Conservation (phyloP, 768 basidiomycete genomes). For the Leccinellum rugosiceps region DNA sequence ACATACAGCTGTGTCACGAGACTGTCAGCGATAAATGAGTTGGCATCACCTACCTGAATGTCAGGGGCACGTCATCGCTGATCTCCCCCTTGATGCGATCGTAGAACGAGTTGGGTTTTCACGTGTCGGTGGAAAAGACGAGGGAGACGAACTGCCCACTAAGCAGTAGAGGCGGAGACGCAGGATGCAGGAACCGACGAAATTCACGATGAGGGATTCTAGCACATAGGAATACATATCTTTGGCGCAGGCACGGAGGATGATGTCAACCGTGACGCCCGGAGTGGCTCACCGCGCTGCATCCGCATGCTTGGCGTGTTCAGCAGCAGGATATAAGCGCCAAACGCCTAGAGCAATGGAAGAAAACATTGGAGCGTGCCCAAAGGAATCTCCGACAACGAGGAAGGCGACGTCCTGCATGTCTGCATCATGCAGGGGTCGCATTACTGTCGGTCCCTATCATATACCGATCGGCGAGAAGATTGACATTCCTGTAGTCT, state of each 20-base stretch:
- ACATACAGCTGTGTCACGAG: too few species aligned
- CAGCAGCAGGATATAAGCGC: background rate
- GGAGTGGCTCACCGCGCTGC: too few species aligned
- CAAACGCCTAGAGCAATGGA: background rate
- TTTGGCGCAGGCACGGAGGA: too few species aligned
- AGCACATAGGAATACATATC: too few species aligned
- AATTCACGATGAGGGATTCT: too few species aligned
- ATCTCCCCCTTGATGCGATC: constrained; percentile 80
- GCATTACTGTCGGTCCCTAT: constrained; percentile 93
- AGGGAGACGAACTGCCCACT: constrained; percentile 89
- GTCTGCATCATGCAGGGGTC: constrained; percentile 76
- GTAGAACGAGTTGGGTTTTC: constrained; percentile 95
- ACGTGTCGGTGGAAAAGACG: constrained; percentile 95
- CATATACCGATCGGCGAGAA: constrained; percentile 95
- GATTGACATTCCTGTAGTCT: constrained; percentile 72
- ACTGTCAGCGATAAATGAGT: too few species aligned
- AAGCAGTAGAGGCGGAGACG: constrained; percentile 95
- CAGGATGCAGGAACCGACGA: constrained; percentile 42
- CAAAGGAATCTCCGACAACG: constrained; percentile 96
- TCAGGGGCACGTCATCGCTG: constrained; percentile 31
- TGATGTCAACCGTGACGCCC: too few species aligned
- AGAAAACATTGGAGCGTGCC: constrained; percentile 44
- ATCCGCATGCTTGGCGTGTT: background rate
- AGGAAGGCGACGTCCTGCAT: constrained; percentile 82
- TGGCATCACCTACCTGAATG: too few species aligned